Base-by-base conservation (phyloP, 2,329 filamentous ascomycete species). In the Penicillium oxalicum region DNA sequence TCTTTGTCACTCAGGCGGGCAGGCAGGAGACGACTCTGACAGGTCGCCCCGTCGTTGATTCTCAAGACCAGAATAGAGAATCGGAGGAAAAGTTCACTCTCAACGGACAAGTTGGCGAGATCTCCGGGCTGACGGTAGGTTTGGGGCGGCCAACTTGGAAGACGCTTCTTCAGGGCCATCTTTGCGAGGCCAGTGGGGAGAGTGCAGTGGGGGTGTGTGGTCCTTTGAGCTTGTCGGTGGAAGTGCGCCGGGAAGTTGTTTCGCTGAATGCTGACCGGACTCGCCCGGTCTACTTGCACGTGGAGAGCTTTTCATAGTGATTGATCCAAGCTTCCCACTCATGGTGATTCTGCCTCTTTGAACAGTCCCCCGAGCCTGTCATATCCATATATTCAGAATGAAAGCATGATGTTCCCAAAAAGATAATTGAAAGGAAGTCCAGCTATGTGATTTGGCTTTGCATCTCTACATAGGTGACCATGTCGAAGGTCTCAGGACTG, bases 1-100 rank as follows among this genome's bases (percentile, higher is more conserved):
- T 49, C 7, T 52, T 46, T 28, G 49, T 47, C 9, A 52, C 49
- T 4, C 26, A 40, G 25, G 26, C 24, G 11, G 38, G 27, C 11
- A 40, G 38, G 9, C 25, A 40, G 27, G 38, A 40, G 11, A 28
- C 38, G 8, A 40, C 26, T 27, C 12, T 40, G 9, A 40, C 25
- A 24, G 27, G 27, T n/a, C 26, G 38, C 27, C 38, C 38, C 4
- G n/a, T 7, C 8, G 12, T 40, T 4, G 25, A 25, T 27, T 25
- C 26, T 29, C 25, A 40, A 1, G 25, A 28, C 8, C 24, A 13
- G 12, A 18, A 9, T 18, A 1, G 9, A 13, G 36, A n/a, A 18
- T 13, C n/a, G 36, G 24, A 18, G 8, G 38, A 40, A n/a, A 28
- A 28, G 13, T 9, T 4, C 9, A 25, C 4, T 8, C 11, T 2